These are phyloP conservation scores for Raddia distichophylla DNA, from an alignment of 176 grass and related monocot genomes.

Conservation along the genomic window DNA sequence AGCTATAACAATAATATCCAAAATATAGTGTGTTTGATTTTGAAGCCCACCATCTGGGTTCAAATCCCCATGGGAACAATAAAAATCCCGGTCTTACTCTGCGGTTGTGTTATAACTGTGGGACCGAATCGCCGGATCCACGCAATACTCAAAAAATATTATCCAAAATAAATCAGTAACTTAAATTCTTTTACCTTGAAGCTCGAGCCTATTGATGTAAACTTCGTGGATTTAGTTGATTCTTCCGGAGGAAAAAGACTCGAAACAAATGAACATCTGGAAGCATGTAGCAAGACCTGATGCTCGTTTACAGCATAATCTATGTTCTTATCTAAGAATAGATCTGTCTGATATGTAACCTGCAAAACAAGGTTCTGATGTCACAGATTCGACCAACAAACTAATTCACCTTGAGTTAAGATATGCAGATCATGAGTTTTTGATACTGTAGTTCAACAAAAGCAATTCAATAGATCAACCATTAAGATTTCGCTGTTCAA, in stretches of 20 bases:
- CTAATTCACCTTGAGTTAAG: constrained; percentile 10
- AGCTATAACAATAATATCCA: not conserved
- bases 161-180: constrained; percentile 17
- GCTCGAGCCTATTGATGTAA: constrained; percentile 87
- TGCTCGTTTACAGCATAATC: constrained; percentile 98
- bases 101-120: too few species aligned
- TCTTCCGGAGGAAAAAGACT: constrained; percentile 86
- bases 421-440: too few species aligned
- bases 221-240: constrained; percentile 91
- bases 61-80: too few species aligned
- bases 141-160: not conserved
- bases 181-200: constrained; percentile 76
- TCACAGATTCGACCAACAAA: not conserved
- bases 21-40: not conserved
- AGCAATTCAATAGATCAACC: constrained; percentile 3
- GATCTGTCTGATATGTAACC: constrained; percentile 93
- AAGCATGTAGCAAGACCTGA: constrained; percentile 81
- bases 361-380: constrained; percentile 41
- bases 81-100: too few species aligned
- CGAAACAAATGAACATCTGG: constrained; percentile 82
- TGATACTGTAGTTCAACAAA: not conserved
- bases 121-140: too few species aligned
- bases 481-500: constrained; percentile 30
- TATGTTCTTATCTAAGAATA: constrained; percentile 98
- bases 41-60: too few species aligned